Base-by-base conservation (phyloP, 495 filamentous ascomycete genomes). In the Aspergillus avenaceus region DNA sequence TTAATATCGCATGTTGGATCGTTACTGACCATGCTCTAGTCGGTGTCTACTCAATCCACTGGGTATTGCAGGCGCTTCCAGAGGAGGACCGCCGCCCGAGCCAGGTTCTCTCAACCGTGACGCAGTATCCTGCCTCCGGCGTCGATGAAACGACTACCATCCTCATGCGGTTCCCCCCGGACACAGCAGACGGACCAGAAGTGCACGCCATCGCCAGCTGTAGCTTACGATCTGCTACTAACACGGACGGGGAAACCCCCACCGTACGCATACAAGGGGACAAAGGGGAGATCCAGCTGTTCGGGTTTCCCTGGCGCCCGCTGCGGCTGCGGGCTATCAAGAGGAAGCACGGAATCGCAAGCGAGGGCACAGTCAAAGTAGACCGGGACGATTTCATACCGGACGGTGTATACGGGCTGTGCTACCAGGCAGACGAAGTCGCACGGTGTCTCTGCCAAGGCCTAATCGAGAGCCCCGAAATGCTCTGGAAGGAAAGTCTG, bases 391-490 rank as follows among this genome's bases (percentile, higher is more conserved):
- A 76, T 8, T 75, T 85, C 49, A 32, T 37, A 4, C 80, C 83
- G n/a, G 65, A 65, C 3, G 74, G 70, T 62, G 84, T 83, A 23
- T 79, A 87, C 50, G 88, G 87, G 31, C 89, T 90, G 83, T 87
- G 85, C 69, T 91, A 81, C 80, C 87, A 91, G 63, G 89, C 88
- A 16, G 88, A 92, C 71, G 86, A 87, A 67, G 82, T 75, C 41
- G 87, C 83, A 44, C 68, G 81, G 31, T 88, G 84, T 64, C 59
- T 91, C 45, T 72, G 80, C 32, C 84, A 90, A 63, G 85, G 86
- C 46, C 81, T 78, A 68, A 60, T 72, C 58, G 79, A 91, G 70
- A 87, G 86, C 60, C 73, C 77, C 45, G 66, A 59, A n/a, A 66
- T 88, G 67, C 70, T 77, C 5, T 80, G 77, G 77, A 48, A 25